Percentiles rank a stretch among this genome's conserved stretches.
phyloP scores from a whole-genome alignment of 1,284 basidiomycete genomes.

The Abortiporus biennis region DNA sequence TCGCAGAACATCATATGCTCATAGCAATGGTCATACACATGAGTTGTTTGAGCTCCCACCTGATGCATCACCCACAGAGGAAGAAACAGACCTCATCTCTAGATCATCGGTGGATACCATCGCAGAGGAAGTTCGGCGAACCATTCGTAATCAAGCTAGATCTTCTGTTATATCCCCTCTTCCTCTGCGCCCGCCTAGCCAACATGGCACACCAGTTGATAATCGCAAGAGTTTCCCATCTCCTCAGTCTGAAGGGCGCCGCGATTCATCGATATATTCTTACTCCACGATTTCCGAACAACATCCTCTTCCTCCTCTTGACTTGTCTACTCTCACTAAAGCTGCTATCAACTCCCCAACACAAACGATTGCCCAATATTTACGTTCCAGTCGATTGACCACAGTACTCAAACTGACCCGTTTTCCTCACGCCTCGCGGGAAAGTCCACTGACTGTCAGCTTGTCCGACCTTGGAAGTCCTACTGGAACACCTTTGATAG shows the following conservation, averaged over 20 bases:
- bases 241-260: constrained; percentile 44
- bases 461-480: constrained; percentile 86
- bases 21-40: constrained; percentile 28
- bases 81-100: constrained; percentile 58
- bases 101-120: constrained; percentile 81
- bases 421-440: constrained; percentile 70
- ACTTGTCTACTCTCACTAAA: constrained; percentile 21
- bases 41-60: constrained; percentile 38
- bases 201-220: constrained; percentile 44
- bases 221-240: constrained; percentile 38
- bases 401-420: constrained; percentile 75
- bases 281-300: constrained; percentile 41
- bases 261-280: constrained; percentile 27
- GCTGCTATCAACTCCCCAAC: constrained; percentile 37
- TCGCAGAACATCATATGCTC: constrained; percentile 41
- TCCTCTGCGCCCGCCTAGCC: constrained; percentile 31
- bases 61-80: constrained; percentile 43
- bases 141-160: constrained; percentile 52
- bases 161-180: constrained; percentile 30
- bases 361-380: constrained; percentile 75
- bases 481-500: constrained; percentile 78
- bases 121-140: constrained; percentile 70
- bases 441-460: constrained; percentile 78
- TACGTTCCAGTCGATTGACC: constrained; percentile 81
- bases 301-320: constrained; percentile 24